These are phyloP conservation scores for Verticillium nubilum DNA, from an alignment of 2,329 filamentous ascomycete species.

Conservation along the genomic window DNA sequence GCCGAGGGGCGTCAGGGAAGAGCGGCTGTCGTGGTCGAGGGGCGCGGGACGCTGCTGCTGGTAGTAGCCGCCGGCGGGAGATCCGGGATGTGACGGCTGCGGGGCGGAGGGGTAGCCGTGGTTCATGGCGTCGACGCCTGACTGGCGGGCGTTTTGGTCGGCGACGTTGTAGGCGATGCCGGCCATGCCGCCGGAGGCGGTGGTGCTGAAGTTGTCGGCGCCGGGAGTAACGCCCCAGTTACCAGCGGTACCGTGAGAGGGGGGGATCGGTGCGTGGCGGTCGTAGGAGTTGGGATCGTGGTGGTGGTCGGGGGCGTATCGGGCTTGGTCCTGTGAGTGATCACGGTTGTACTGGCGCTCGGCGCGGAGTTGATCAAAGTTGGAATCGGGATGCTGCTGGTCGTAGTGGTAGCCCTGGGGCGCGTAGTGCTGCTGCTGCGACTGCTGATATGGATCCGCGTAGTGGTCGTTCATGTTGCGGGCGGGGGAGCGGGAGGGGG, in stretches of 20 bases:
- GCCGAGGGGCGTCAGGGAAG: conserved; percentile 33
- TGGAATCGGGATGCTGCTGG: conserved; percentile 29
- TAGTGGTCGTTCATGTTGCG: conserved; percentile 1
- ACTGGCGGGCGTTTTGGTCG: conserved; percentile 58
- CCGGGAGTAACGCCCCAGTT: conserved; percentile 50
- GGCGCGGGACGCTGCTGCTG: conserved; percentile 1
- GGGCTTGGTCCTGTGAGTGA: neutral
- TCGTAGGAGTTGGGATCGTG: conserved; percentile 9
- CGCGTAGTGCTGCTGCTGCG: conserved; percentile 6
- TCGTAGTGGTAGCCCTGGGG: conserved; percentile 7
- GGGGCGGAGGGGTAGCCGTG: conserved; percentile 15
- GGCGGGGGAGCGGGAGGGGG: conserved; percentile 7
- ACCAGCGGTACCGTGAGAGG: conserved; percentile 16
- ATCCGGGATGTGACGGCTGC: conserved; percentile 13
- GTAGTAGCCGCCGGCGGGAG: conserved; percentile 13
- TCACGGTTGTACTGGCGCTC: conserved; percentile 26
- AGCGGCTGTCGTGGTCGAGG: conserved; percentile 33
- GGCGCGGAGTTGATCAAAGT: conserved; percentile 26
- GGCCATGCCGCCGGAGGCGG: conserved; percentile 60
- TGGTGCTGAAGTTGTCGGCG: conserved; percentile 61
- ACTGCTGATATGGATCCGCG: conserved; percentile 1
- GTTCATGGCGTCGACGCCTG: conserved; percentile 55
- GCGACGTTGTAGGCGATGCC: conserved; percentile 63
- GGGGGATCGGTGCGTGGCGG: conserved; percentile 8
- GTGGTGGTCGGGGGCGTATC: neutral